phyloP scores from a whole-genome alignment of 352 stramenopile species.

The Globisporangium nagaii region DNA sequence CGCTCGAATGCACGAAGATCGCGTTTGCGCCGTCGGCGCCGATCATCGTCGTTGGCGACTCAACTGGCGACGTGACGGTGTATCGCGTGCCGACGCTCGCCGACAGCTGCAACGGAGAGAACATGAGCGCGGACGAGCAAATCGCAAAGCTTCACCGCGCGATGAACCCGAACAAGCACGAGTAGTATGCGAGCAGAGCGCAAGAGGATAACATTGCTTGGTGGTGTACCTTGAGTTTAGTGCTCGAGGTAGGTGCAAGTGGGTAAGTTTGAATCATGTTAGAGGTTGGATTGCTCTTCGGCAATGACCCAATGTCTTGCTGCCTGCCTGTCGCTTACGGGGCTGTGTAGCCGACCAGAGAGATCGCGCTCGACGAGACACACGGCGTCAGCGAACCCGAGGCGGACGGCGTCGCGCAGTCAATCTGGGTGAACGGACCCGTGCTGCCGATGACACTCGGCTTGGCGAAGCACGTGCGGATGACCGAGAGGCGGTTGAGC shows the following conservation, averaged over 20 bases:
- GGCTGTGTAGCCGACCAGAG: background rate
- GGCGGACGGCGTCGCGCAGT: background rate
- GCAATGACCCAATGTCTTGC: no score
- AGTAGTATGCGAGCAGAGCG: conserved; percentile 11
- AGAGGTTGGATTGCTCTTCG: no score
- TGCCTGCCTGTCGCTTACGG: conserved; percentile 1
- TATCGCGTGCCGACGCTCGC: conserved; percentile 55
- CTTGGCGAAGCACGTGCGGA: conserved; percentile 62
- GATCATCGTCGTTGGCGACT: conserved; percentile 74
- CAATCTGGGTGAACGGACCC: background rate
- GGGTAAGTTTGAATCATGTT: no score
- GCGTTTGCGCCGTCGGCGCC: conserved; percentile 64
- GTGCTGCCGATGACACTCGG: conserved; percentile 4
- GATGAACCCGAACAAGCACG: conserved; percentile 51
- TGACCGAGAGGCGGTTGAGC: conserved; percentile 53
- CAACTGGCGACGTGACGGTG: conserved; percentile 64
- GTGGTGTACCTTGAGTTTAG: no score
- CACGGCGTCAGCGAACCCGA: background rate
- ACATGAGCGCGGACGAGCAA: conserved; percentile 42
- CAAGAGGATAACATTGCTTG: conserved; percentile 29
- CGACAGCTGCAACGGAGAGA: conserved; percentile 10
- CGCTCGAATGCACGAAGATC: conserved; percentile 62
- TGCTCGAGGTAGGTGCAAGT: background rate
- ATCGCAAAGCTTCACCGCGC: conserved; percentile 41
- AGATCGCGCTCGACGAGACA: background rate